These are phyloP conservation scores for Mentha longifolia DNA, from an alignment of 257 asterid species.

Conservation along the genomic window DNA sequence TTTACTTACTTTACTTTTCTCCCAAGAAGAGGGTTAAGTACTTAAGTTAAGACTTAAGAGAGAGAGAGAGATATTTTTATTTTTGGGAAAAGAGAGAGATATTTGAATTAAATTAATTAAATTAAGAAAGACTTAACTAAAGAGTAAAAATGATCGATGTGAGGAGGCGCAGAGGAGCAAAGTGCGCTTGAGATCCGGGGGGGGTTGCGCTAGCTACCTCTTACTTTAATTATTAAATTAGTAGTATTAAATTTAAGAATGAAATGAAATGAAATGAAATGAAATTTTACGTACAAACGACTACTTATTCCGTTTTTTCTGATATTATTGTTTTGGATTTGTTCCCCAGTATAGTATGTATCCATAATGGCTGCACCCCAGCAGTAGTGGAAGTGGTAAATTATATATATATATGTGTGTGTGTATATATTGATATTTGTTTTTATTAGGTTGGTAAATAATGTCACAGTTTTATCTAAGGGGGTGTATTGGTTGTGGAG, in stretches of 20 bases:
- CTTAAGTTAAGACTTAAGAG: background rate
- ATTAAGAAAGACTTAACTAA: background rate
- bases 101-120: background rate
- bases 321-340: constrained; percentile 17
- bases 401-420: too few species aligned
- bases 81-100: too few species aligned
- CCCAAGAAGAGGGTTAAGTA: background rate
- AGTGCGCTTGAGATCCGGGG: constrained; percentile 69
- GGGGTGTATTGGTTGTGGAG: too few species aligned
- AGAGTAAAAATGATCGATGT: background rate
- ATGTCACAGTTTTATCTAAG: too few species aligned
- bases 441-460: background rate
- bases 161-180: constrained; percentile 38
- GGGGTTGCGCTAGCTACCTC: constrained; percentile 34
- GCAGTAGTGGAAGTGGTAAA: too few species aligned
- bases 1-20: background rate
- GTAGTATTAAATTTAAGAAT: background rate
- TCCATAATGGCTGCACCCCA: too few species aligned
- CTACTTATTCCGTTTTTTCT: background rate
- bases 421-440: too few species aligned
- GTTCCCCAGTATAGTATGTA: constrained; percentile 8
- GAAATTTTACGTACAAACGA: too few species aligned
- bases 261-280: background rate
- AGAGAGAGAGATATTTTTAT: too few species aligned
- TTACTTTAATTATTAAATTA: constrained; percentile 23